A percentile compares a stretch with the other conserved stretches of the same genome.
These are phyloP conservation scores for Nannizzia gypsea DNA, from an alignment of 2,329 filamentous ascomycete genomes.

Conservation along the genomic window DNA sequence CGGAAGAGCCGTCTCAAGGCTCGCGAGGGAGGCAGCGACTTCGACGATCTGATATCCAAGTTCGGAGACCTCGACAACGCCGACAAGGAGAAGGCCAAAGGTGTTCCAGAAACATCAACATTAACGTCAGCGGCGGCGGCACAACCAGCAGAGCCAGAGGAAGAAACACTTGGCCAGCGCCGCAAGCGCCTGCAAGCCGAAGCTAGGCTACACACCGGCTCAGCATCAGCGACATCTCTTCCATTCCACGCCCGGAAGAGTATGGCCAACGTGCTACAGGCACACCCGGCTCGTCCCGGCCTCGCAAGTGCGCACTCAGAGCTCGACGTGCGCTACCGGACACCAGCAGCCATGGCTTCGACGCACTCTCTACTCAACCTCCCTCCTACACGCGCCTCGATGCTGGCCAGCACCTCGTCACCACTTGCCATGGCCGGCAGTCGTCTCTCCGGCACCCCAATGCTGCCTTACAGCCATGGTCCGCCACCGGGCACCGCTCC, in stretches of 20 bases:
- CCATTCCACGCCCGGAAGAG: conserved; percentile 29
- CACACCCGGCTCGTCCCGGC: conserved; percentile 36
- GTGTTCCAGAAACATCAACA: not conserved
- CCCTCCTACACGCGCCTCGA: not conserved
- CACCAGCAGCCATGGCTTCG: not conserved
- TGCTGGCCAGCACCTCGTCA: not conserved
- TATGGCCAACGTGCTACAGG: conserved; percentile 41
- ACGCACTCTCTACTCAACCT: conserved; percentile 6
- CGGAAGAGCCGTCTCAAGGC: conserved; percentile 31
- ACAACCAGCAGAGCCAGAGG: conserved; percentile 13
- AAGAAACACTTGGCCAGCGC: conserved; percentile 38
- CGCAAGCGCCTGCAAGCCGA: conserved; percentile 36
- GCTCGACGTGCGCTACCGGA: not conserved
- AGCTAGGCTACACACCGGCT: conserved; percentile 10
- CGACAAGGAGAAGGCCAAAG: not conserved
- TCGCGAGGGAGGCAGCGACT: conserved; percentile 25
- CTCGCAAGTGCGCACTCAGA: conserved; percentile 1
- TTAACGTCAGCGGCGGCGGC: not conserved
- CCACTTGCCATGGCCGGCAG: not conserved
- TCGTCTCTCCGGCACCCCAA: not conserved
- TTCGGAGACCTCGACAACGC: conserved; percentile 19
- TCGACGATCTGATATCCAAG: conserved; percentile 33
- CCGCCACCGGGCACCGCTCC: not conserved
- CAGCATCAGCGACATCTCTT: not conserved
- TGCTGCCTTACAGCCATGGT: not conserved